Evolutionary conservation across 1,284 basidiomycete genomes (phyloP).

Genomic region (Pseudozyma hubeiensis): DNA sequence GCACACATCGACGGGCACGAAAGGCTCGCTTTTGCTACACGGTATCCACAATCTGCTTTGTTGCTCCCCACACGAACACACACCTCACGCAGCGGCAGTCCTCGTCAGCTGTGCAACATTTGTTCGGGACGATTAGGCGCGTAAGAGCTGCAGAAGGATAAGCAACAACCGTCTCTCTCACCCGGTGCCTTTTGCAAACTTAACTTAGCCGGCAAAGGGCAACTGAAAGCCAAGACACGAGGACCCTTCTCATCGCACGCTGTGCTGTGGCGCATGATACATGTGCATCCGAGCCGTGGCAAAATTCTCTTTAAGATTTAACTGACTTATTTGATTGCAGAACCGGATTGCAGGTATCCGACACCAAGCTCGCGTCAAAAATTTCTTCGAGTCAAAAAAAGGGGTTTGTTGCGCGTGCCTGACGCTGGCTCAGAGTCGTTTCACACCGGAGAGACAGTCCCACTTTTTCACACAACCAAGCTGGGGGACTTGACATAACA

Average conservation of each 20-base stretch:
- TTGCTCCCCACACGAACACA: neutral
- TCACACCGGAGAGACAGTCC: neutral
- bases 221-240: slow-evolving; percentile 9
- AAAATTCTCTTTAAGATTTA: neutral
- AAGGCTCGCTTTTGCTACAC: too few species aligned
- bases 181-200: too few species aligned
- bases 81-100: too few species aligned
- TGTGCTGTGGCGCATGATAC: neutral
- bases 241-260: neutral
- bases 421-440: neutral
- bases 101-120: neutral
- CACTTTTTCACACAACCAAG: neutral
- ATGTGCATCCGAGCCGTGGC: slow-evolving; percentile 2
- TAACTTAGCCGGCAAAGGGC: too few species aligned
- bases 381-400: neutral
- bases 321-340: neutral
- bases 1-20: neutral
- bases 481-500: slow-evolving; percentile 6
- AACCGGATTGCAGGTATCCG: slow-evolving; percentile 7
- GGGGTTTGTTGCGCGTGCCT: neutral
- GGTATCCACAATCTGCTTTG: neutral
- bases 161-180: neutral
- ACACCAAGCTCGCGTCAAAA: neutral
- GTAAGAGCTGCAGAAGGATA: slow-evolving; percentile 4
- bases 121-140: slow-evolving; percentile 1